A percentile compares a stretch with the other conserved stretches of the same genome.
Evolutionary conservation across 2,329 filamentous ascomycete species (phyloP).

Genomic region (Pseudopithomyces chartarum): DNA sequence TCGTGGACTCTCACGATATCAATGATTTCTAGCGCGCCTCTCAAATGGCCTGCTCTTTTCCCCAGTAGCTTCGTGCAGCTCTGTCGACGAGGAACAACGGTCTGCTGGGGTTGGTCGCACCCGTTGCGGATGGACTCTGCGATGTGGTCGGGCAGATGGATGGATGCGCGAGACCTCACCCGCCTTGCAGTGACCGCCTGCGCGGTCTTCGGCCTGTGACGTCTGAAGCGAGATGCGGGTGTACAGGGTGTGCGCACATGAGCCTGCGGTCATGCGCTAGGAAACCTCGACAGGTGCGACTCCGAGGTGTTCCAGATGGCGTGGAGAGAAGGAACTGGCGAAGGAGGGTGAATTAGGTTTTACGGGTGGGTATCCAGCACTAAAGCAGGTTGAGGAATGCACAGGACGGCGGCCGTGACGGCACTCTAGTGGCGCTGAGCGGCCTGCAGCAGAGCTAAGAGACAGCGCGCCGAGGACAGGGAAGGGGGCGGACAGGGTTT

Average conservation of each 20-base stretch:
- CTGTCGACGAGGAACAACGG: slow-evolving; percentile 4
- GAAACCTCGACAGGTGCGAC: not conserved
- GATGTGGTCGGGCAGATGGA: not conserved
- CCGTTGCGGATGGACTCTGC: not conserved
- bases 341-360: slow-evolving; percentile 5
- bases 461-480: slow-evolving; percentile 9
- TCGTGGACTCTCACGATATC: not conserved
- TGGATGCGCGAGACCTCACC: slow-evolving; percentile 16
- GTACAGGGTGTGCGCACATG: slow-evolving; percentile 12
- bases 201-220: slow-evolving; percentile 15
- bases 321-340: not conserved
- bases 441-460: slow-evolving; percentile 13
- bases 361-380: slow-evolving; percentile 13
- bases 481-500: not conserved
- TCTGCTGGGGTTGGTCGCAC: not conserved
- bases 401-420: slow-evolving; percentile 10
- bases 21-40: not conserved
- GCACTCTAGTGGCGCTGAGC: slow-evolving; percentile 15
- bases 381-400: slow-evolving; percentile 19
- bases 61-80: slow-evolving; percentile 6
- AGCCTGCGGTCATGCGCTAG: slow-evolving; percentile 6
- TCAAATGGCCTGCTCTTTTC: slow-evolving; percentile 3
- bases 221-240: slow-evolving; percentile 12
- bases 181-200: slow-evolving; percentile 13
- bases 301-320: slow-evolving; percentile 3